phyloP scores from a whole-genome alignment of 2,329 filamentous ascomycete genomes.

The Clarireedia paspali region DNA sequence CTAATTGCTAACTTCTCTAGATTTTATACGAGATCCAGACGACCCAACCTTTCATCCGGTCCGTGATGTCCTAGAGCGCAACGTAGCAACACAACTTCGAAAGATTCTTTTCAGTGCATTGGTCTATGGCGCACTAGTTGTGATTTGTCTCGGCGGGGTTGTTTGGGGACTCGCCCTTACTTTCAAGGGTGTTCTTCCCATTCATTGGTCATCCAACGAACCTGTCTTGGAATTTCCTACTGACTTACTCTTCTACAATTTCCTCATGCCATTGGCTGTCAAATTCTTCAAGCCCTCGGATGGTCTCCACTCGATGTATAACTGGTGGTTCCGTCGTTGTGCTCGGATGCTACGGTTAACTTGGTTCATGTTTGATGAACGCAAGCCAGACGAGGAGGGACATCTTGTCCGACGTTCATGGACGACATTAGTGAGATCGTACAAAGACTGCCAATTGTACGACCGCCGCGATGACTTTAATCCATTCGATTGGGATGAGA shows the following conservation, averaged over 20 bases:
- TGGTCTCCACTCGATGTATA: slow-evolving; percentile 76
- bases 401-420: slow-evolving; percentile 53
- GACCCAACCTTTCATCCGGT: slow-evolving; percentile 98
- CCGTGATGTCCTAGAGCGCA: slow-evolving; percentile 89
- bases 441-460: slow-evolving; percentile 28
- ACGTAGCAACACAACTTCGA: slow-evolving; percentile 82
- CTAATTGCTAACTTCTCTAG: slow-evolving; percentile 36
- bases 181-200: slow-evolving; percentile 68
- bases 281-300: slow-evolving; percentile 80
- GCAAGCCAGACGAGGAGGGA: slow-evolving; percentile 75
- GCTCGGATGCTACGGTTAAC: slow-evolving; percentile 74
- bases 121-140: slow-evolving; percentile 88
- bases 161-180: slow-evolving; percentile 78
- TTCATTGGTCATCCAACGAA: slow-evolving; percentile 89
- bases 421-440: slow-evolving; percentile 41
- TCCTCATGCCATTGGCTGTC: slow-evolving; percentile 82
- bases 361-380: slow-evolving; percentile 87
- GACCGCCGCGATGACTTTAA: slow-evolving; percentile 28
- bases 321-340: slow-evolving; percentile 92
- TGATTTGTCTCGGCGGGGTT: slow-evolving; percentile 88
- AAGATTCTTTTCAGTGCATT: slow-evolving; percentile 96
- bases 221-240: slow-evolving; percentile 91
- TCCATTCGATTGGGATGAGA: slow-evolving; percentile 36
- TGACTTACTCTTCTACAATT: slow-evolving; percentile 94
- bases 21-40: slow-evolving; percentile 96